Base-by-base conservation (phyloP, 2,329 filamentous ascomycete species). In the Colletotrichum liaoningense region DNA sequence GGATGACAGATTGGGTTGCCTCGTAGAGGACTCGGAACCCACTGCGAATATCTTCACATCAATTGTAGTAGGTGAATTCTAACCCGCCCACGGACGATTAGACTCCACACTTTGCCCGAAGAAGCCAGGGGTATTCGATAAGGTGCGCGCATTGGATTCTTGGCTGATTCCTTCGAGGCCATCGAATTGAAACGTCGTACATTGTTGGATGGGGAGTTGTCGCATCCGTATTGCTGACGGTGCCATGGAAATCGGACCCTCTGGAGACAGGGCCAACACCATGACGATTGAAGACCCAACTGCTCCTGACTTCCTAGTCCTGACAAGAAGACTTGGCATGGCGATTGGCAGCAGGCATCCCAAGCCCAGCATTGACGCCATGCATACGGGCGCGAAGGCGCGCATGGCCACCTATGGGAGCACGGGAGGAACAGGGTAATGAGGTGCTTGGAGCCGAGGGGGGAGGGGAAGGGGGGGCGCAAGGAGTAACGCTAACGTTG, bases 351-450 rank as follows among this genome's bases (percentile, higher is more conserved):
- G 62, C 46, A 63, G 12, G 30, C 28, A 38, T 38, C 28, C 46
- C 28, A 54, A 33, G 28, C n/a, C 60, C 28, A 35, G 24, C 19
- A 30, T 33, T 24, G 62, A 65, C 30, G 63, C 52, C 33, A 65
- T 54, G n/a, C 12, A 14, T 35, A 57, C 63, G 63, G 63, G 63
- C 63, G 63, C 24, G 63, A 22, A 28, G 33, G 52, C 33, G 52
- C 52, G 52, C 30, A 11, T 57, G 63, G 52, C 33, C 33, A 22
- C 63, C 63, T 56, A 65, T 65, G 24, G 24, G 22, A 57, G 28
- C 28, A 65, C 55, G 35, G 16, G 30, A 57, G 38, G 11, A 33
- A 38, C 33, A 33, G 52, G 12, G 22, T 33, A 57, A 57, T 9
- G 6, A 54, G 22, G 12, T 26, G 57, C n/a, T n/a, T 38, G 24